Conservation (phyloP, 164 flowering plant species). For the Umbellularia californica region DNA sequence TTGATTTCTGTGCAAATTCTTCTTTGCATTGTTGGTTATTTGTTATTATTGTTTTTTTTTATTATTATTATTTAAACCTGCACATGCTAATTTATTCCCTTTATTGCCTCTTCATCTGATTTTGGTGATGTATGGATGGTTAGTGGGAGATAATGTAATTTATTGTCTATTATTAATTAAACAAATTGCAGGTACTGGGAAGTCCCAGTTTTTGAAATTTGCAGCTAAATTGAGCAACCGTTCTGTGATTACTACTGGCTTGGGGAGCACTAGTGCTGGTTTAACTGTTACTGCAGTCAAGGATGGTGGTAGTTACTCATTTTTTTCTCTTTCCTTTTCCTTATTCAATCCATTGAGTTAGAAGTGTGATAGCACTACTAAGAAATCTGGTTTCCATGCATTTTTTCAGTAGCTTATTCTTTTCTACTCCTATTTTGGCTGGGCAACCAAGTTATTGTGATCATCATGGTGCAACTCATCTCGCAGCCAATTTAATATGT, state of each 20-base stretch:
- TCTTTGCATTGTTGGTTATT: neutral
- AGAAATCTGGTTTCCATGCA: neutral
- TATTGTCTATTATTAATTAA: neutral
- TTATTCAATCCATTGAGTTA: neutral
- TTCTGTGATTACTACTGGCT: conserved; percentile 95
- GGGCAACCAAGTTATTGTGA: neutral
- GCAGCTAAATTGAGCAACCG: conserved; percentile 94
- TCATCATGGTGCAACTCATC: neutral
- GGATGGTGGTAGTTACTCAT: conserved; percentile 65
- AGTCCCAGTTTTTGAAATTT: conserved; percentile 93
- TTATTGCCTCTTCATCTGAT: neutral
- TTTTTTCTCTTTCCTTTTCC: neutral
- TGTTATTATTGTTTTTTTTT: no score
- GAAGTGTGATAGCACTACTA: neutral
- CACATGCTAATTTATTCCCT: neutral
- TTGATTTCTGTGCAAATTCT: neutral
- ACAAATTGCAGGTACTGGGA: conserved; percentile 68
- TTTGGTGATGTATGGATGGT: neutral
- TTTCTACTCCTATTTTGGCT: neutral
- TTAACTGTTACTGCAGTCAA: conserved; percentile 96
- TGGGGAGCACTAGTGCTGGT: conserved; percentile 99
- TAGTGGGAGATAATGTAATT: neutral
- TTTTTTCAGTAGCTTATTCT: neutral
- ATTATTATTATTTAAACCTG: no score
- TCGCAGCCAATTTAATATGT: no score